Conservation (phyloP, 148 eudicot genomes). For the Mesembryanthemum crystallinum region DNA sequence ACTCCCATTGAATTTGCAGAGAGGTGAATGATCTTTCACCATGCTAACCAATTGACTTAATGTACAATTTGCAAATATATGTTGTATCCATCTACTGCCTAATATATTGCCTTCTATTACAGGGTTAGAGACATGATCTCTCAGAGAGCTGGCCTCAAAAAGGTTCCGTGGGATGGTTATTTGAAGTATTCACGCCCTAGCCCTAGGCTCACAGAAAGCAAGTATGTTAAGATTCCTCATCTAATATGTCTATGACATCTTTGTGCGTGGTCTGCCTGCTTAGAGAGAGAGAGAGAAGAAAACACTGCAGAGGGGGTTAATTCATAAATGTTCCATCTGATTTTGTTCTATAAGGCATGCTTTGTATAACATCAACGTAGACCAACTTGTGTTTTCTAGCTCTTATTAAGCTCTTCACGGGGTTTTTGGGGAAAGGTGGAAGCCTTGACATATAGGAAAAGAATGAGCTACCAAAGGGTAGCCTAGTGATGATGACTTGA, state of each 20-base stretch:
- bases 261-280: not conserved
- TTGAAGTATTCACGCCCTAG: constrained; percentile 93
- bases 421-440: not conserved
- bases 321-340: too few species aligned
- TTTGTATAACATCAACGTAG: too few species aligned
- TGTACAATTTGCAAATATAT: not conserved
- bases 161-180: constrained; percentile 98
- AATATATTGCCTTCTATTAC: constrained; percentile 8
- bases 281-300: too few species aligned
- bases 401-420: not conserved
- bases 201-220: constrained; percentile 88
- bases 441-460: not conserved
- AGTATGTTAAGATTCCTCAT: constrained; percentile 48
- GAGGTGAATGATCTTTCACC: constrained; percentile 44
- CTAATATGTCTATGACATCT: not conserved
- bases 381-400: not conserved
- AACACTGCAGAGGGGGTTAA: too few species aligned
- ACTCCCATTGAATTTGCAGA: constrained; percentile 96
- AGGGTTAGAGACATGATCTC: constrained; percentile 89
- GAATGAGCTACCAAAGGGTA: too few species aligned
- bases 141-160: constrained; percentile 85
- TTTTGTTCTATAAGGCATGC: too few species aligned
- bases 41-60: not conserved
- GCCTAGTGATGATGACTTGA: too few species aligned
- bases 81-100: not conserved